Base-by-base conservation (phyloP, 164 flowering plant genomes). In the Vitis cinerea region DNA sequence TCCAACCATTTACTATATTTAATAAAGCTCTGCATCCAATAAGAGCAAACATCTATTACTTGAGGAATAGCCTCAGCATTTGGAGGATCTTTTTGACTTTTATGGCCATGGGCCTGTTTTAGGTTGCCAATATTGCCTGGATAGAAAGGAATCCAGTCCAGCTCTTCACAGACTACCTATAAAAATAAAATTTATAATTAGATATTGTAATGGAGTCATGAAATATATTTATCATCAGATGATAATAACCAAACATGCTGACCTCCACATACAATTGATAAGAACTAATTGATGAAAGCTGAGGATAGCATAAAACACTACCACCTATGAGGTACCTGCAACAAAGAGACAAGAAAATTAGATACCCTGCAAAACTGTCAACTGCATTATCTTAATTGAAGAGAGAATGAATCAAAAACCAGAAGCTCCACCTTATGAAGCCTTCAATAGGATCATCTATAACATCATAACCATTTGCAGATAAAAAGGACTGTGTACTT, bases 221-320 rank as follows among this genome's bases (percentile, higher is more conserved):
- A 70, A 53, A 67, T 23, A 44, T 9, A 61, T 19, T 54, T 15
- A 9, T 19, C 27, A 37, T 37, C 17, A 63, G 59, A 54, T 29
- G 10, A 49, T 0, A 52, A 53, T 29, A 66, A 51, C 27, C 50
- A 52, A 31, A 17, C 61, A 81, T 63, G 74, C 98, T 88, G 64
- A 95, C 99, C 97, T 95, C 99, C 78, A 96, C 99, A 83, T 84
- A 96, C 72, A 96, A 81, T 75, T 96, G 98, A 77, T 93, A 96
- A 67, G 99, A 89, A 78, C 98, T 96, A 77, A 96, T 93, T 62
- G 97, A 84, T 77, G 98, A 85, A 65, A 96, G 92, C 83, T 93
- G 98, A 75, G 98, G 97, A 87, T 96, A 96, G 76, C 87, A 91
- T 55, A 96, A 75, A 70, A 96, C 97, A 76, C 97, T 87, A 37